phyloP scores from a whole-genome alignment of 257 asterid genomes.

The Striga asiatica region DNA sequence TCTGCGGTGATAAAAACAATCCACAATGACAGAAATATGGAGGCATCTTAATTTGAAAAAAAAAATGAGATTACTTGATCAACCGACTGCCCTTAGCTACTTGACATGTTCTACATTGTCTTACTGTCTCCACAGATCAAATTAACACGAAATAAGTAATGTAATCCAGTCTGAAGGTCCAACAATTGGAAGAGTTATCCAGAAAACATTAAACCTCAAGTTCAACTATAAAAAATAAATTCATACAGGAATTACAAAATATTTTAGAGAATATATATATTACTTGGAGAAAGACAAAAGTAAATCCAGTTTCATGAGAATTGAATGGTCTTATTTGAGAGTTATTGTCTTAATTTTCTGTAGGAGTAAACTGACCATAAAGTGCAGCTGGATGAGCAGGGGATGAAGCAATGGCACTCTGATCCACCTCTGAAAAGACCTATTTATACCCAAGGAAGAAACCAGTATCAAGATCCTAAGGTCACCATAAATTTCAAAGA shows the following conservation, averaged over 20 bases:
- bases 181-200: background rate
- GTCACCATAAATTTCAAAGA: background rate
- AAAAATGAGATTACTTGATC: too few relatives aligned
- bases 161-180: background rate
- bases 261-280: background rate
- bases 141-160: too few relatives aligned
- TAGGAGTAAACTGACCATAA: conserved; percentile 43
- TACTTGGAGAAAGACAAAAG: background rate
- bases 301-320: background rate
- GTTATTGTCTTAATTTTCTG: background rate
- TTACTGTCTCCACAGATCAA: too few relatives aligned
- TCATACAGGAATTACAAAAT: background rate
- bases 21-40: background rate
- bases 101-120: too few relatives aligned
- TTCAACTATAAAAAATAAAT: background rate
- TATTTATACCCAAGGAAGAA: conserved; percentile 18
- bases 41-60: background rate
- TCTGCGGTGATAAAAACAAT: background rate
- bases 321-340: background rate
- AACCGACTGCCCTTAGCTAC: too few relatives aligned
- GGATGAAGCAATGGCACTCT: conserved; percentile 64
- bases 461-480: conserved; percentile 7
- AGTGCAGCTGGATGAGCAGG: conserved; percentile 98
- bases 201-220: background rate
- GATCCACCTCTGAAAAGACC: conserved; percentile 86